These are phyloP conservation scores for Xylaria sp. DNA, from an alignment of 2,329 filamentous ascomycete genomes.

Conservation along the genomic window DNA sequence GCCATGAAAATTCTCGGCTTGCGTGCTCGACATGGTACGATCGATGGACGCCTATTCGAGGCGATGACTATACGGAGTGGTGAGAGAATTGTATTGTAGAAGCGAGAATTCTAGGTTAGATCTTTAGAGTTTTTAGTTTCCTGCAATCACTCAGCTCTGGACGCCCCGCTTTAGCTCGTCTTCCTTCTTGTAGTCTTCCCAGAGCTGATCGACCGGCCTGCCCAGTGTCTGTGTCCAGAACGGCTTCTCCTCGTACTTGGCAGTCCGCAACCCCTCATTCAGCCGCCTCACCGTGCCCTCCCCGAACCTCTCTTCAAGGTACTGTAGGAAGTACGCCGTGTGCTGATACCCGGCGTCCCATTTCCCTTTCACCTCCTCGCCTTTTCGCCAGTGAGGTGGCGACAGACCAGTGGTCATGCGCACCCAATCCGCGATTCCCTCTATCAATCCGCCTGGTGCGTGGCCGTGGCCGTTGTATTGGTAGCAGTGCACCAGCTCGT, in stretches of 20 bases:
- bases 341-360: slow-evolving; percentile 93
- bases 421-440: slow-evolving; percentile 95
- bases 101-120: slow-evolving; percentile 25
- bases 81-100: slow-evolving; percentile 17
- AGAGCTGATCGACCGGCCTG: slow-evolving; percentile 72
- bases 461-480: slow-evolving; percentile 75
- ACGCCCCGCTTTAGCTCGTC: slow-evolving; percentile 27
- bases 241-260: slow-evolving; percentile 69
- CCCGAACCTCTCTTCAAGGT: slow-evolving; percentile 76
- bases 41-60: slow-evolving; percentile 19
- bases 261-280: slow-evolving; percentile 73
- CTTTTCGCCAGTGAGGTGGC: slow-evolving; percentile 83
- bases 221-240: slow-evolving; percentile 79
- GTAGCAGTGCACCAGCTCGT: slow-evolving; percentile 96
- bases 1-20: slow-evolving; percentile 9
- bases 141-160: not conserved
- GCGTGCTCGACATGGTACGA: slow-evolving; percentile 21
- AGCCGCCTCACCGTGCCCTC: slow-evolving; percentile 68
- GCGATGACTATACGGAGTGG: not conserved
- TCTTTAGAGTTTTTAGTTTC: not conserved
- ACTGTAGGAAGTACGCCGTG: slow-evolving; percentile 91
- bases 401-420: slow-evolving; percentile 76
- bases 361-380: slow-evolving; percentile 52
- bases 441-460: slow-evolving; percentile 81
- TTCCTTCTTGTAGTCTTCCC: slow-evolving; percentile 72